These are phyloP conservation scores for Zoysia pacifica DNA, from an alignment of 176 grass and related monocot genomes.

Conservation along the genomic window DNA sequence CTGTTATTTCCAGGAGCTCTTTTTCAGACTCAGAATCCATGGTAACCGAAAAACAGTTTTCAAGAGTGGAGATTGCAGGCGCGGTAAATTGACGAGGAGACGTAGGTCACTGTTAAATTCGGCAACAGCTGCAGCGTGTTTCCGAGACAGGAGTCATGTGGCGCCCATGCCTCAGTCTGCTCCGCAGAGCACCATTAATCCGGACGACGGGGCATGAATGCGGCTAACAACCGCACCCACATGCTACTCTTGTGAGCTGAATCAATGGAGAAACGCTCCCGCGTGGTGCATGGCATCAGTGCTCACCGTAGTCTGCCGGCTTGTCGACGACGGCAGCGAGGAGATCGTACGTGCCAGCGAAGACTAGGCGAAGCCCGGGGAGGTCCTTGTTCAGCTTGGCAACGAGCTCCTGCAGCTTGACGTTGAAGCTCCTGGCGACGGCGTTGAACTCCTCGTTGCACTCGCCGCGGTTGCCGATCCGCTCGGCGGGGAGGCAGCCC, in stretches of 20 bases:
- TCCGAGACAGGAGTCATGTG: slow-evolving; percentile 9
- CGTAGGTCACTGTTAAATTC: neutral
- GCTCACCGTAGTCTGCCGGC: slow-evolving; percentile 45
- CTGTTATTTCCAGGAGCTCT: neutral
- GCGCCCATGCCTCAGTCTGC: slow-evolving; percentile 25
- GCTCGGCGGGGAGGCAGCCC: slow-evolving; percentile 56
- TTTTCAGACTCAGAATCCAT: neutral
- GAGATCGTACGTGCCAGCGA: slow-evolving; percentile 42
- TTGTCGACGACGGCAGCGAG: slow-evolving; percentile 46
- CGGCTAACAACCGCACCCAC: neutral
- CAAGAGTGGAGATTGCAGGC: neutral
- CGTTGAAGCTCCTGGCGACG: slow-evolving; percentile 58
- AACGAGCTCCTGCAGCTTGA: slow-evolving; percentile 33
- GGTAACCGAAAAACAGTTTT: neutral
- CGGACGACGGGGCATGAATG: slow-evolving; percentile 1
- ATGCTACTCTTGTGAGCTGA: neutral
- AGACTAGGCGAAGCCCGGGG: slow-evolving; percentile 25
- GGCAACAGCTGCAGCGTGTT: neutral
- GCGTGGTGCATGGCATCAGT: neutral
- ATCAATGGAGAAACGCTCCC: neutral
- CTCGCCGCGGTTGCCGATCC: slow-evolving; percentile 31
- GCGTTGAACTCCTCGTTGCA: slow-evolving; percentile 53
- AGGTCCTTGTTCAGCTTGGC: slow-evolving; percentile 44
- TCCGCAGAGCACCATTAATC: neutral
- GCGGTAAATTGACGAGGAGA: neutral